phyloP scores from a whole-genome alignment of 2,329 filamentous ascomycete species.

The Alternaria viburni region DNA sequence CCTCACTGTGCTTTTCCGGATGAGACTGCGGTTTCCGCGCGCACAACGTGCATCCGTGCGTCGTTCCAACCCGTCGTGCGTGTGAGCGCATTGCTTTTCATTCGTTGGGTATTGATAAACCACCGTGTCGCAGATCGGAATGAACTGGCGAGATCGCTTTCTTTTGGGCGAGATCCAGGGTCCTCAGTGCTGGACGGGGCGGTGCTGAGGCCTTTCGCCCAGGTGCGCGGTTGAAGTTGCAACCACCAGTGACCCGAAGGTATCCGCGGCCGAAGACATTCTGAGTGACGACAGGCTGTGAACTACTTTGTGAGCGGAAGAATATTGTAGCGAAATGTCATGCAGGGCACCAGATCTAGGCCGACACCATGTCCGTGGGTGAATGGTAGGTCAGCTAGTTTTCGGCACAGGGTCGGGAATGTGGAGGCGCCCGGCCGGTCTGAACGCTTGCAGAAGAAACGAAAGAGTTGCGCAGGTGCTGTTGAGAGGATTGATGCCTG shows the following conservation, averaged over 20 bases:
- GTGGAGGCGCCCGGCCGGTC: background rate
- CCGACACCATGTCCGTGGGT: conserved; percentile 2
- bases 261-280: conserved; percentile 24
- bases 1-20: conserved; percentile 11
- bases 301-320: background rate
- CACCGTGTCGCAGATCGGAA: background rate
- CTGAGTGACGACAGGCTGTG: conserved; percentile 6
- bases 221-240: conserved; percentile 7
- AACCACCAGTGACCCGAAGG: background rate
- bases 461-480: background rate
- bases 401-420: conserved; percentile 4
- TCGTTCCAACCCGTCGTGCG: conserved; percentile 8
- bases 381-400: conserved; percentile 1
- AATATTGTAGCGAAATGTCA: background rate
- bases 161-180: conserved; percentile 1
- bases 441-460: conserved; percentile 1
- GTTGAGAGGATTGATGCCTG: background rate
- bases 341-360: background rate
- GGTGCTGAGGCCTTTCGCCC: conserved; percentile 4
- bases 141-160: background rate
- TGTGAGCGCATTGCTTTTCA: conserved; percentile 1
- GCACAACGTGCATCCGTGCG: conserved; percentile 6
- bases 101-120: conserved; percentile 4
- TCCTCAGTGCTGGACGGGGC: background rate
- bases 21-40: background rate